These are phyloP conservation scores for Urochloa ruziziensis DNA, from an alignment of 176 grass and related monocot species.

Conservation along the genomic window DNA sequence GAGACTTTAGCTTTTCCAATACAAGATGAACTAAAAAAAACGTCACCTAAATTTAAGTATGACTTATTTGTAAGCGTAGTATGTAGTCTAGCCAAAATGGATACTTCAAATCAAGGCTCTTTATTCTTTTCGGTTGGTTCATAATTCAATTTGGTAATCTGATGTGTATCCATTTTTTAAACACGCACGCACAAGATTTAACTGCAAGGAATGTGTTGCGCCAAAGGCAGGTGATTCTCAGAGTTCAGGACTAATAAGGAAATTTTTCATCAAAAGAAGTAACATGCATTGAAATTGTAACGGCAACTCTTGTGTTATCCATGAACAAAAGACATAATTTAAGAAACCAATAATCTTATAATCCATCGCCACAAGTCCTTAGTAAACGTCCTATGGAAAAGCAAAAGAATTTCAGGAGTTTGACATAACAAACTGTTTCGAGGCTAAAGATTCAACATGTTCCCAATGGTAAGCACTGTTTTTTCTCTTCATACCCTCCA, in stretches of 20 bases:
- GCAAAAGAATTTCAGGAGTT: conserved; percentile 44
- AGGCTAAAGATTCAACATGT: conserved; percentile 34
- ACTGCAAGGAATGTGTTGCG: not conserved
- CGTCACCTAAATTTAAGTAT: too few species aligned
- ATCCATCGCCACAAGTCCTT: conserved; percentile 34
- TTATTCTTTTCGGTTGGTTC: too few species aligned
- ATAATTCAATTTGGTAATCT: too few species aligned
- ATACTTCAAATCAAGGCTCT: too few species aligned
- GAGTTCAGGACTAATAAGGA: not conserved
- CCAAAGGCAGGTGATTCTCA: not conserved
- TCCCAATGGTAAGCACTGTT: conserved; percentile 33
- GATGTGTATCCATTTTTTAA: not conserved
- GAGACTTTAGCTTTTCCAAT: too few species aligned
- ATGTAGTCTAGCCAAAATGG: too few species aligned
- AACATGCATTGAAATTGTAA: not conserved
- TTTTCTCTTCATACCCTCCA: conserved; percentile 41
- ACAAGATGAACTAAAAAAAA: too few species aligned
- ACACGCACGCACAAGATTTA: not conserved
- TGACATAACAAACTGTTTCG: conserved; percentile 46
- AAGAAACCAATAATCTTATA: conserved; percentile 48
- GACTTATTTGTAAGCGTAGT: too few species aligned
- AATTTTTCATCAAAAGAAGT: not conserved
- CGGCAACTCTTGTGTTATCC: not conserved
- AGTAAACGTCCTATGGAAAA: conserved; percentile 45
- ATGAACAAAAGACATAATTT: conserved; percentile 24